Evolutionary conservation across 768 basidiomycete genomes (phyloP).

Genomic region (Coprinopsis strossmayeri): DNA sequence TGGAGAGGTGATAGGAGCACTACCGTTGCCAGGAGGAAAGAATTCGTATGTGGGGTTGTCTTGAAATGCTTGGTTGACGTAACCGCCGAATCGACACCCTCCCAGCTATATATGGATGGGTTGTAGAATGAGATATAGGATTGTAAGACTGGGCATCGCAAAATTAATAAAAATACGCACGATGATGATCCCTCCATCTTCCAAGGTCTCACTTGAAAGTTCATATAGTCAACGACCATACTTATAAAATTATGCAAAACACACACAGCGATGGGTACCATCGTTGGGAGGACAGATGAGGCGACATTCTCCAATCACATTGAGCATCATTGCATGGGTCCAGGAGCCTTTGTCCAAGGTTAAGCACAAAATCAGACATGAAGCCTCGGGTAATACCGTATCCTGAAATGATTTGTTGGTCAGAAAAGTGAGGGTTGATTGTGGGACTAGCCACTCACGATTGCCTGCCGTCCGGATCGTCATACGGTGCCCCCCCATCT

Average conservation of each 20-base stretch:
- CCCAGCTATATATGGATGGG: conserved; percentile 34
- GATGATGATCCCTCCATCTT: conserved; percentile 56
- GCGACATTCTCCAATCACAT: conserved; percentile 48
- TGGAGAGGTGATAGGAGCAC: conserved; percentile 51
- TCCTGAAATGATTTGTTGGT: conserved; percentile 20
- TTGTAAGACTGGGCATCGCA: background rate
- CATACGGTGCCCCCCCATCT: conserved; percentile 42
- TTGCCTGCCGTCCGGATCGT: conserved; percentile 51
- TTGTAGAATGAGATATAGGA: background rate
- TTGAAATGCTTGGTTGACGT: conserved; percentile 60
- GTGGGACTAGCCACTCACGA: conserved; percentile 36
- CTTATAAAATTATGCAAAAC: too few species aligned
- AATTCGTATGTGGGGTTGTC: conserved; percentile 78
- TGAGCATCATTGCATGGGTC: conserved; percentile 54
- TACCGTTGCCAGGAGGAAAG: conserved; percentile 50
- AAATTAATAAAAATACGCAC: too few species aligned
- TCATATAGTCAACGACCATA: too few species aligned
- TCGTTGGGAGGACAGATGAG: conserved; percentile 42
- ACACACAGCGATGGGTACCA: conserved; percentile 74
- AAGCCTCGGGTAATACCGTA: too few species aligned
- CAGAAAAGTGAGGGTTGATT: background rate
- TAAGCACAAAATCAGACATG: too few species aligned
- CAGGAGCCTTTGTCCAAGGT: too few species aligned
- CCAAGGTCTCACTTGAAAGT: conserved; percentile 62
- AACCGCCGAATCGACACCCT: conserved; percentile 57